A percentile compares a stretch with the other conserved stretches of the same genome.
These are phyloP conservation scores for Rutstroemia sp. DNA, from an alignment of 2,329 filamentous ascomycete genomes.

Conservation along the genomic window DNA sequence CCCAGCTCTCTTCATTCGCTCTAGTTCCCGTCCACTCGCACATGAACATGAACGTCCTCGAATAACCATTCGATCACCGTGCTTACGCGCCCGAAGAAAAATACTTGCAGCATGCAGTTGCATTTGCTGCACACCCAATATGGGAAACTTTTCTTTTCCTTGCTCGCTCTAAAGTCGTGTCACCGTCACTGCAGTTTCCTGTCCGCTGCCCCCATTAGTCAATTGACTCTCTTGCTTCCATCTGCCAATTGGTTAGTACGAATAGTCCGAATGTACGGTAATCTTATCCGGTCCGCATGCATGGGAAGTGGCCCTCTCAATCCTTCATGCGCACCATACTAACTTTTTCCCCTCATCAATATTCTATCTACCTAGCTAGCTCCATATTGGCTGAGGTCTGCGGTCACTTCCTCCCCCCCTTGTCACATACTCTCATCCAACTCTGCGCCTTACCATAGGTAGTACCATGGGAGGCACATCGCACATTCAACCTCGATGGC, in stretches of 20 bases:
- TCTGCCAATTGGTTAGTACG: background rate
- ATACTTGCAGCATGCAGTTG: conserved; percentile 7
- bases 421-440: background rate
- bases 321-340: background rate
- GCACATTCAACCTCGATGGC: background rate
- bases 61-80: background rate
- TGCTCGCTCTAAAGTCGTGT: too few species aligned
- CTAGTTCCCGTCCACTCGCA: conserved; percentile 10
- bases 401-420: background rate
- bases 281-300: conserved; percentile 6
- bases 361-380: too few species aligned
- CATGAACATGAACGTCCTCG: background rate
- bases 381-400: background rate
- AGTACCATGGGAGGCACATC: background rate
- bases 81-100: conserved; percentile 15
- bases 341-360: conserved; percentile 5
- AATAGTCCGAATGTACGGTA: conserved; percentile 4
- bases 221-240: conserved; percentile 7
- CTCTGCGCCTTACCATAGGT: conserved; percentile 2
- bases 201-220: background rate
- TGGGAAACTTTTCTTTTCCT: too few species aligned
- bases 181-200: background rate
- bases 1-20: conserved; percentile 9
- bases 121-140: too few species aligned
- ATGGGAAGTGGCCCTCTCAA: too few species aligned